phyloP scores from a whole-genome alignment of 129 eudicot genomes.

The Apium graveolens region DNA sequence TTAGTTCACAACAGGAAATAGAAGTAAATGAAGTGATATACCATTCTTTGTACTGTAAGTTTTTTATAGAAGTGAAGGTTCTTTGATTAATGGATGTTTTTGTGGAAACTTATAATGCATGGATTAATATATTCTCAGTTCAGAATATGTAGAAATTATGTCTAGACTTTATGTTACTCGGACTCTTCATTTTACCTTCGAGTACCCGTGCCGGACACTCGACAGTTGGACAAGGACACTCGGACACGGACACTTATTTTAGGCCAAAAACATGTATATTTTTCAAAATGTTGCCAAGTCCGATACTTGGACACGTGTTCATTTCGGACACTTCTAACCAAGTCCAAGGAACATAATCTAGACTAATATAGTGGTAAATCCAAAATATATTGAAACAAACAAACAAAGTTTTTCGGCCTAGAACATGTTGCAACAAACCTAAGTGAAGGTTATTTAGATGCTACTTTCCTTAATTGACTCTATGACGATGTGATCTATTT shows the following conservation, averaged over 20 bases:
- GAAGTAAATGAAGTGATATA: background rate
- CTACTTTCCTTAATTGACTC: background rate
- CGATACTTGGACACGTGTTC: no score
- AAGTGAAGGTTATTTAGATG: background rate
- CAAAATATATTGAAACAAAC: background rate
- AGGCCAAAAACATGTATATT: no score
- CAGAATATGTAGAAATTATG: conserved; percentile 1
- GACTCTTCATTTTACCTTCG: no score
- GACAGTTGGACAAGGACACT: no score
- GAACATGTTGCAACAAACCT: background rate
- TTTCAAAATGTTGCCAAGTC: no score
- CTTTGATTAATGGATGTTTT: background rate
- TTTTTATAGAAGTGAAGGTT: background rate
- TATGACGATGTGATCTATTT: background rate
- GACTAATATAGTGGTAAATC: background rate
- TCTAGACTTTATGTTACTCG: no score
- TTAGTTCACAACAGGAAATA: background rate
- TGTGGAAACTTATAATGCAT: background rate
- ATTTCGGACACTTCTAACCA: no score
- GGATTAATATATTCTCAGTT: background rate
- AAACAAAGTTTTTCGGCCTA: background rate
- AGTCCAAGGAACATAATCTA: no score
- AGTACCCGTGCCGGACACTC: no score
- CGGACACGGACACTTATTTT: no score
- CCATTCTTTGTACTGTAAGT: background rate